Conservation (phyloP, 345 rosid species). For the Noccaea bulbosa region DNA sequence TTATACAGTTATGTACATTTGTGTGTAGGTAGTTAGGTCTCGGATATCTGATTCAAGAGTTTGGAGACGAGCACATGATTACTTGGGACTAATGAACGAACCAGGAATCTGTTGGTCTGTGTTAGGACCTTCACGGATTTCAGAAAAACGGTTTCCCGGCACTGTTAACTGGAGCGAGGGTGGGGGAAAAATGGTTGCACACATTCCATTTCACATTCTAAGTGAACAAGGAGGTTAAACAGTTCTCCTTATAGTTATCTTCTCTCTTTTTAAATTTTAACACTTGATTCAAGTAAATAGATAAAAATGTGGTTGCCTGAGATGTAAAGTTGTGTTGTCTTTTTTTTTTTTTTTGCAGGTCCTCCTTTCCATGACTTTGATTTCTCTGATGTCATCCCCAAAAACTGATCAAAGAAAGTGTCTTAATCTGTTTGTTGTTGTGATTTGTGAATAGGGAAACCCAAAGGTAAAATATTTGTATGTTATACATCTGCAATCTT, state of each 20-base stretch:
- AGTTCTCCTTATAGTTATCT: neutral
- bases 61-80: conserved; percentile 84
- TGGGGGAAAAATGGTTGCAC: conserved; percentile 65
- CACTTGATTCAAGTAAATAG: too few species aligned
- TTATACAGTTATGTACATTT: neutral
- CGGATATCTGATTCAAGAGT: conserved; percentile 82
- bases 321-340: neutral
- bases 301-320: conserved; percentile 3
- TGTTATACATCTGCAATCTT: conserved; percentile 1
- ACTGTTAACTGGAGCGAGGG: conserved; percentile 86
- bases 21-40: conserved; percentile 76
- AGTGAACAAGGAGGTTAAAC: conserved; percentile 74
- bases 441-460: conserved; percentile 28
- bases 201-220: conserved; percentile 84
- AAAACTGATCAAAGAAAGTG: conserved; percentile 22
- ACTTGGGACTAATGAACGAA: conserved; percentile 81
- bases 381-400: conserved; percentile 65
- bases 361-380: conserved; percentile 93
- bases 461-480: neutral
- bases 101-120: conserved; percentile 79
- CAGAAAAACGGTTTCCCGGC: conserved; percentile 62
- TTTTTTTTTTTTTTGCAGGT: conserved; percentile 55
- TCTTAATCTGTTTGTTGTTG: conserved; percentile 7
- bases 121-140: conserved; percentile 70
- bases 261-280: neutral